Percentiles rank a stretch among this genome's conserved stretches.
phyloP scores from a whole-genome alignment of 176 grass and related monocot species.

The Oryza officinalis region DNA sequence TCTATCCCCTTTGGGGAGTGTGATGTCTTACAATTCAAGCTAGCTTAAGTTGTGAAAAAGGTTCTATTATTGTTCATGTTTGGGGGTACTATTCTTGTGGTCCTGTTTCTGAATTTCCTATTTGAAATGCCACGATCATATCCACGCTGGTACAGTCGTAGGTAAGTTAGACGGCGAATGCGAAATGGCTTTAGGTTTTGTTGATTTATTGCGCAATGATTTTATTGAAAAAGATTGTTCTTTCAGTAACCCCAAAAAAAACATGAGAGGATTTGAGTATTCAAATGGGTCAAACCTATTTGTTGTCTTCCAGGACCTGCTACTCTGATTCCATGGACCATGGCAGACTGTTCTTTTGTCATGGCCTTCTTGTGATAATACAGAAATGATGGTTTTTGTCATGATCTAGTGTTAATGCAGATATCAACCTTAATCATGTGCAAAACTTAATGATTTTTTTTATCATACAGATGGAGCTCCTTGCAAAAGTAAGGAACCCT shows the following conservation, averaged over 20 bases:
- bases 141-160: background rate
- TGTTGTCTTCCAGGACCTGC: background rate
- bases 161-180: background rate
- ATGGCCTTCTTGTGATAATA: background rate
- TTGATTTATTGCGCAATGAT: background rate
- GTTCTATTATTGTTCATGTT: constrained; percentile 9
- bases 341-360: background rate
- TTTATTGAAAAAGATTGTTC: background rate
- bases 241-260: background rate
- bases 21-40: background rate
- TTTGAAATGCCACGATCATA: background rate
- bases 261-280: background rate
- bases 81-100: background rate
- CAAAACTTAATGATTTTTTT: constrained; percentile 1
- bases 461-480: constrained; percentile 82
- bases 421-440: background rate
- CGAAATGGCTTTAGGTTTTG: background rate
- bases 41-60: background rate
- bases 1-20: background rate
- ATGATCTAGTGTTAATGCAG: background rate
- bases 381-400: background rate
- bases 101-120: background rate
- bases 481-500: constrained; percentile 83
- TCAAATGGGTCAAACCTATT: background rate
- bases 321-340: background rate